Evolutionary conservation across 306 rosid genomes (phyloP).

Genomic region (Potentilla sterilis): DNA sequence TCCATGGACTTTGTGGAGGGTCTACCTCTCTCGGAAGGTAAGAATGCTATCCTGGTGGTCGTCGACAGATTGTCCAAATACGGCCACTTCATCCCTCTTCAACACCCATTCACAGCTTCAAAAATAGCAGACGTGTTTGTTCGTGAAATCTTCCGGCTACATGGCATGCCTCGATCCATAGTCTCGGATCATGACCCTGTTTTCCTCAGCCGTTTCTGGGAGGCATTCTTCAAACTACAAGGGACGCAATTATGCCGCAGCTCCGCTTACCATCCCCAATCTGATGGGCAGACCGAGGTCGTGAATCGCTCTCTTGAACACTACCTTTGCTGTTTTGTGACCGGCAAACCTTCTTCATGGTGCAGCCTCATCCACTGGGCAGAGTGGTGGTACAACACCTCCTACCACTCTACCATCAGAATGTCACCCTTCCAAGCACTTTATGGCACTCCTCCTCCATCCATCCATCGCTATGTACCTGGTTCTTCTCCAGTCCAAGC

Average conservation of each 20-base stretch:
- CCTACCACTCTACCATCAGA: not conserved
- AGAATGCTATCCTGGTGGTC: not conserved
- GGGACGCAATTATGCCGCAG: not conserved
- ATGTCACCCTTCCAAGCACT: not conserved
- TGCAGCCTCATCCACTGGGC: not conserved
- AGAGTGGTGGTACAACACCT: not conserved
- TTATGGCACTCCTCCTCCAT: not conserved
- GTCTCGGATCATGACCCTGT: not conserved
- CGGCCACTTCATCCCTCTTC: too few relatives aligned
- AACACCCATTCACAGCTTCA: too few relatives aligned
- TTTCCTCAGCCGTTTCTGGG: not conserved
- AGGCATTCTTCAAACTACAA: not conserved
- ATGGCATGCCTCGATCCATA: not conserved
- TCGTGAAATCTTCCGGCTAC: not conserved
- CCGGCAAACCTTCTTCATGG: not conserved
- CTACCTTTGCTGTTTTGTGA: not conserved
- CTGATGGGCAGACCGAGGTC: not conserved
- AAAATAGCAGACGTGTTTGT: too few relatives aligned
- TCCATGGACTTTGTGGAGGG: too few relatives aligned
- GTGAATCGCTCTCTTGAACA: not conserved
- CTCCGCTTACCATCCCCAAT: not conserved
- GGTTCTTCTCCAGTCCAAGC: not conserved
- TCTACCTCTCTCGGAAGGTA: accelerated
- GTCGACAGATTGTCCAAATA: too few relatives aligned
- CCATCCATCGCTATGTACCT: not conserved